Conservation (phyloP, 768 basidiomycete genomes). For the Kwoniella mangroviensis region DNA sequence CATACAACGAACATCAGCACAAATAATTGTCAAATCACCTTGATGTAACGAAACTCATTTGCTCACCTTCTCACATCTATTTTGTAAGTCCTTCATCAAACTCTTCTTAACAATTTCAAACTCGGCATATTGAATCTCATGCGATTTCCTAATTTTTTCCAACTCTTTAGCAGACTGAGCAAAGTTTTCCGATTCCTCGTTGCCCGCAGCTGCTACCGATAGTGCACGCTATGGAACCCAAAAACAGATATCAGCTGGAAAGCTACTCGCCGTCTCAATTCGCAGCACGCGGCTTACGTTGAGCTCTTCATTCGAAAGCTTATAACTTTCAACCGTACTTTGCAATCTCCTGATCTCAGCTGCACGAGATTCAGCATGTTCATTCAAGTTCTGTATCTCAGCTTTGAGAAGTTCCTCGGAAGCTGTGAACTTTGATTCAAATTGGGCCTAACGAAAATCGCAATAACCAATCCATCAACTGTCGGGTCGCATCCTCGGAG, state of each 20-base stretch:
- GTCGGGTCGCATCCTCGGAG: too few relatives aligned
- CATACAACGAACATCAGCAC: not conserved
- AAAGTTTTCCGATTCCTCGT: conserved; percentile 94
- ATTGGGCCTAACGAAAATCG: conserved; percentile 69
- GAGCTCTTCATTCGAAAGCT: conserved; percentile 95
- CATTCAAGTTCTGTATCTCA: conserved; percentile 83
- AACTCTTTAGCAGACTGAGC: conserved; percentile 97
- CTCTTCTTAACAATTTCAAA: conserved; percentile 99
- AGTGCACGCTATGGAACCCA: conserved; percentile 73
- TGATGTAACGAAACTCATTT: not conserved
- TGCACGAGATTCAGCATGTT: conserved; percentile 81
- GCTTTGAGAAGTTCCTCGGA: conserved; percentile 86
- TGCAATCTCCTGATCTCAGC: conserved; percentile 84
- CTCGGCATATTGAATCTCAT: conserved; percentile 96
- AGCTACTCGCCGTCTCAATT: conserved; percentile 10
- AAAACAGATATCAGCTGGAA: conserved; percentile 6
- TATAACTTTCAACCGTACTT: conserved; percentile 85
- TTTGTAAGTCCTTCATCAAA: conserved; percentile 96
- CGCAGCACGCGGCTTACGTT: conserved; percentile 67
- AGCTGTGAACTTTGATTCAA: conserved; percentile 89
- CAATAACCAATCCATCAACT: not conserved
- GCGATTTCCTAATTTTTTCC: conserved; percentile 92
- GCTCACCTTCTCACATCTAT: conserved; percentile 95
- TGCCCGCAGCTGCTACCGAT: conserved; percentile 93
- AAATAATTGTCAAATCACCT: not conserved